These are phyloP conservation scores for Phytophthora vignae DNA, from an alignment of 352 stramenopile genomes.

Conservation along the genomic window DNA sequence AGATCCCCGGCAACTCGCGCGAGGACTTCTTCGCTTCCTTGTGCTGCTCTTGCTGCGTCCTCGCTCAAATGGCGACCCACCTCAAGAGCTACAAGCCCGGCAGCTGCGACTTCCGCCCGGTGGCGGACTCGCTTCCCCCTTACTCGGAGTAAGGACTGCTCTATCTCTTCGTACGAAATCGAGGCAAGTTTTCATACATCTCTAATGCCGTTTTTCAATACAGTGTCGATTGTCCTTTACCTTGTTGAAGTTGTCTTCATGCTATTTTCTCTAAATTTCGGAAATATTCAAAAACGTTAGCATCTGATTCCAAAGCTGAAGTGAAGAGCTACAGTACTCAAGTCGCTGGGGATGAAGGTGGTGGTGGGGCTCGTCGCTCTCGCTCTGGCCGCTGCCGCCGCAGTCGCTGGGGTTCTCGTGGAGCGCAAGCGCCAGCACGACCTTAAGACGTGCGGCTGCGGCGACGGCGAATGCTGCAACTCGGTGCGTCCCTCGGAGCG, in stretches of 20 bases:
- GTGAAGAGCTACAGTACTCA: conserved; percentile 10
- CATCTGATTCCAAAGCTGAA: conserved; percentile 29
- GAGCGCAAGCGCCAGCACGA: conserved; percentile 42
- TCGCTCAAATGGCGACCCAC: conserved; percentile 67
- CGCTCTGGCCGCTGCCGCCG: conserved; percentile 27
- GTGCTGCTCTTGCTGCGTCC: conserved; percentile 54
- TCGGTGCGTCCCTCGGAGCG: conserved; percentile 62
- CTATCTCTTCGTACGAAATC: background rate
- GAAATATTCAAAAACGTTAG: conserved; percentile 12
- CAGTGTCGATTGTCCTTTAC: too few relatives aligned
- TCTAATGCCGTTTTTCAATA: too few relatives aligned
- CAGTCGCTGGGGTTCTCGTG: conserved; percentile 34
- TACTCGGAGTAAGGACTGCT: conserved; percentile 29
- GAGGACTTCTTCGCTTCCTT: conserved; percentile 43
- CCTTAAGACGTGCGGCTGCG: conserved; percentile 59
- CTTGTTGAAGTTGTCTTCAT: too few relatives aligned
- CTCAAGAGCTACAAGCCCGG: conserved; percentile 62
- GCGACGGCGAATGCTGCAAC: conserved; percentile 83
- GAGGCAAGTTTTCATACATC: background rate
- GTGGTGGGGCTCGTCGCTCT: conserved; percentile 35
- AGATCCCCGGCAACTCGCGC: conserved; percentile 46
- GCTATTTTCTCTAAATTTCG: conserved; percentile 18
- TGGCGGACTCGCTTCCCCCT: conserved; percentile 40
- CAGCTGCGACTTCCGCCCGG: conserved; percentile 43
- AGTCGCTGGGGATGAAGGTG: conserved; percentile 39